Evolutionary conservation across 2,329 filamentous ascomycete genomes (phyloP).

Genomic region (Cladophialophora psammophila): DNA sequence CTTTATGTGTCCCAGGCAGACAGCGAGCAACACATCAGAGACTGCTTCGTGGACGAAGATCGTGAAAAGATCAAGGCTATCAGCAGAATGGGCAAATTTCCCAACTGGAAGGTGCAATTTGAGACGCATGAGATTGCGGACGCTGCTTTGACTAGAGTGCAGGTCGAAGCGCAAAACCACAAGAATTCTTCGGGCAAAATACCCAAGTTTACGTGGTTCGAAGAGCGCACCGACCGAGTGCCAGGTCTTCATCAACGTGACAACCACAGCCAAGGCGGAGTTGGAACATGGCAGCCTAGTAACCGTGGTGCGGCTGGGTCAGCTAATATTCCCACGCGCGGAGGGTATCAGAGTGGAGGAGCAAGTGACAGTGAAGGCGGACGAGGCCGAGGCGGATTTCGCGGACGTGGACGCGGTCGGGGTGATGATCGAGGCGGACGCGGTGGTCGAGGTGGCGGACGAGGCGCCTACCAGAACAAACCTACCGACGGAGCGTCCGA

Average conservation of each 20-base stretch:
- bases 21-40: slow-evolving; percentile 80
- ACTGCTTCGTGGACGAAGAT: slow-evolving; percentile 84
- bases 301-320: slow-evolving; percentile 71
- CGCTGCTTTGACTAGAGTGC: slow-evolving; percentile 71
- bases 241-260: slow-evolving; percentile 48
- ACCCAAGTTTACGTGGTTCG: slow-evolving; percentile 83
- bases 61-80: slow-evolving; percentile 79
- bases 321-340: slow-evolving; percentile 62
- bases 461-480: slow-evolving; percentile 66
- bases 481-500: slow-evolving; percentile 62
- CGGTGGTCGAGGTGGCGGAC: slow-evolving; percentile 64
- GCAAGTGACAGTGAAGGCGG: slow-evolving; percentile 79
- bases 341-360: slow-evolving; percentile 84
- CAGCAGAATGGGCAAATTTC: slow-evolving; percentile 69
- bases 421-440: slow-evolving; percentile 64
- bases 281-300: slow-evolving; percentile 63
- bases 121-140: slow-evolving; percentile 80
- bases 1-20: slow-evolving; percentile 90
- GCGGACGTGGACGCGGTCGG: slow-evolving; percentile 65
- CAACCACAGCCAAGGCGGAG: slow-evolving; percentile 51
- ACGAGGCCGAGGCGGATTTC: slow-evolving; percentile 62
- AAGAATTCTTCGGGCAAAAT: slow-evolving; percentile 74
- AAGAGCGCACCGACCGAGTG: slow-evolving; percentile 62
- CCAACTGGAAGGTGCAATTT: slow-evolving; percentile 89
- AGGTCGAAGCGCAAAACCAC: slow-evolving; percentile 77